Evolutionary conservation across 805 yeast species (phyloP), one percentile per base, ranked within the genome.

Genomic region (Kuraishia molischiana): DNA sequence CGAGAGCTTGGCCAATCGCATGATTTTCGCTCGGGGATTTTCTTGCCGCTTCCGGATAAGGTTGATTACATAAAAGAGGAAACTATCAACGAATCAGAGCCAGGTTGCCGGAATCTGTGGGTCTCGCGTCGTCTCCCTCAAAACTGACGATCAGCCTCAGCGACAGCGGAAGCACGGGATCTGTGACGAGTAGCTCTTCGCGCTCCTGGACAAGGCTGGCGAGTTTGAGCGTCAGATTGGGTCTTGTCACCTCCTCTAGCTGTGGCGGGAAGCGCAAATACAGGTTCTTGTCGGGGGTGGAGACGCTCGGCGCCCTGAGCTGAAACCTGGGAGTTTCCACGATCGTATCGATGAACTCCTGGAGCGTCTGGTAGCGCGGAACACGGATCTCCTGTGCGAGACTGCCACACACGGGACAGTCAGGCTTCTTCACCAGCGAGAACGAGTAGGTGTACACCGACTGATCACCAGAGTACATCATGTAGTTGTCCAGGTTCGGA

Each of bases 381-480:
- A 43, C 41, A 1, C 21, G 11, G 8, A 43, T n/a, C 5, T 17
- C 20, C n/a, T 21, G 18, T 6, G 35, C 21, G 24, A 29, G 19
- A 26, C 52, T 52, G 3, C 72, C 72, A 50, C 72, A 66, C 3
- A 66, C 71, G 0, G 69, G 56, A 43, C 72, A 66, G 34, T 52
- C 55, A 3, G 54, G 47, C 43, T 58, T 63, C 41, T 53, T 61
- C 4, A 62, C 43, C 40, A 64, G 63, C 5, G 58, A 48, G 44
- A 59, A 66, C 2, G 72, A 62, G 41, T 64, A 66, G 1, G 71
- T 66, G 48, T 63, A 66, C 6, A 66, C 54, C 13, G 67, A 62
- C 37, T 66, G 69, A 44, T 80, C 79, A 0, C 97, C 97, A 19
- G 87, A 75, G 51, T 85, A 85, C 75, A 81, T 83, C 84, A 85